These are phyloP conservation scores for Saccharomycopsis hybrid DNA, from an alignment of 1,139 yeast species.

Conservation along the genomic window DNA sequence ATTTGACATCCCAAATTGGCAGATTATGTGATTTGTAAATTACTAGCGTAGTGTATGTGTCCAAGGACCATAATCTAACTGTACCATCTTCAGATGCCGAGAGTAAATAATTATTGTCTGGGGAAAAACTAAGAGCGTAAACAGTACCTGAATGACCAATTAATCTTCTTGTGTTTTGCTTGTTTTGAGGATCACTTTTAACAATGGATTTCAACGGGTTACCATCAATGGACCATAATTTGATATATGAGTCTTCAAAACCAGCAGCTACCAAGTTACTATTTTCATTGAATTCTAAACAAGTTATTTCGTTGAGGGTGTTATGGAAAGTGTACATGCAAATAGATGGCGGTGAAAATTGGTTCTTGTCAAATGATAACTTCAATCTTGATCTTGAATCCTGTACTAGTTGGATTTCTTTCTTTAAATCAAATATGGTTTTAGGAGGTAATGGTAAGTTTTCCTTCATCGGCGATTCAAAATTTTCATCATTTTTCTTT, in stretches of 20 bases:
- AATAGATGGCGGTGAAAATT: slow-evolving; percentile 85
- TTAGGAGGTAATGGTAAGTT: slow-evolving; percentile 79
- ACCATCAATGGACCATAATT: slow-evolving; percentile 90
- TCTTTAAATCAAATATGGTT: slow-evolving; percentile 70
- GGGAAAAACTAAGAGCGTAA: slow-evolving; percentile 83
- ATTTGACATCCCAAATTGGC: slow-evolving; percentile 96
- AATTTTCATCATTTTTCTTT: slow-evolving; percentile 33
- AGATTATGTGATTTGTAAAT: slow-evolving; percentile 95
- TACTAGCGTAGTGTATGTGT: slow-evolving; percentile 82
- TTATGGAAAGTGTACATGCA: slow-evolving; percentile 99
- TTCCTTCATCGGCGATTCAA: slow-evolving; percentile 71
- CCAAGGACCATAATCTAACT: slow-evolving; percentile 89
- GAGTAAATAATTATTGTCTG: slow-evolving; percentile 76
- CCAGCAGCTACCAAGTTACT: slow-evolving; percentile 89
- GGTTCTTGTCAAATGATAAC: slow-evolving; percentile 39
- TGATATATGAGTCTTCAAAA: slow-evolving; percentile 84
- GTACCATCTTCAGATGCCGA: slow-evolving; percentile 91
- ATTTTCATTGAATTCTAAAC: slow-evolving; percentile 80
- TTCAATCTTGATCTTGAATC: slow-evolving; percentile 66
- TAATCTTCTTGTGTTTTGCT: slow-evolving; percentile 48
- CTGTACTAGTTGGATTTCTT: slow-evolving; percentile 70
- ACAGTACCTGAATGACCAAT: slow-evolving; percentile 95
- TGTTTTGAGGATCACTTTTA: slow-evolving; percentile 52
- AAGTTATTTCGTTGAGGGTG: slow-evolving; percentile 80
- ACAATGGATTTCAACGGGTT: slow-evolving; percentile 65